Conservation (phyloP, 768 basidiomycete genomes). For the Lactarius tabidus region DNA sequence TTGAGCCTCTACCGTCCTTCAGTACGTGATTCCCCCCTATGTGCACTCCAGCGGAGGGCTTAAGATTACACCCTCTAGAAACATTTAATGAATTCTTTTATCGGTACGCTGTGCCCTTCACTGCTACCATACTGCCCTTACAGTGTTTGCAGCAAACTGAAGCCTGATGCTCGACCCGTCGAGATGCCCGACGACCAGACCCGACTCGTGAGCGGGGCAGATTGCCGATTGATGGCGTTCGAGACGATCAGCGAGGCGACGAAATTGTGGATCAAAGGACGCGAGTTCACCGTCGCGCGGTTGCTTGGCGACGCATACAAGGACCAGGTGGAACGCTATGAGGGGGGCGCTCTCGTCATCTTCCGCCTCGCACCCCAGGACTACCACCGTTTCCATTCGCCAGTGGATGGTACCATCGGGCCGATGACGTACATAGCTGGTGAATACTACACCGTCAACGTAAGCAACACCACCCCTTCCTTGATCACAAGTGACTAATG, state of each 20-base stretch:
- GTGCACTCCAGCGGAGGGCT: no score
- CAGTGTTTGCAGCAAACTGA: slow-evolving; percentile 64
- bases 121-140: not conserved
- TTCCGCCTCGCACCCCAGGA: slow-evolving; percentile 93
- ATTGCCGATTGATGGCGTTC: slow-evolving; percentile 96
- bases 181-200: slow-evolving; percentile 68
- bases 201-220: slow-evolving; percentile 83
- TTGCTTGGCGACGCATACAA: slow-evolving; percentile 79
- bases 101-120: slow-evolving; percentile 37
- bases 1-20: slow-evolving; percentile 79
- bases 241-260: slow-evolving; percentile 84
- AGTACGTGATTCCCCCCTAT: slow-evolving; percentile 42
- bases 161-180: slow-evolving; percentile 71
- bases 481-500: not conserved
- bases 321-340: slow-evolving; percentile 62
- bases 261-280: slow-evolving; percentile 92
- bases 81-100: slow-evolving; percentile 95
- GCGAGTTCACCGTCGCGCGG: slow-evolving; percentile 79
- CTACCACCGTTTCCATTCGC: slow-evolving; percentile 91
- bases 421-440: slow-evolving; percentile 79
- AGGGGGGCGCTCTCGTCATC: slow-evolving; percentile 80
- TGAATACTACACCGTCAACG: slow-evolving; percentile 96
- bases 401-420: slow-evolving; percentile 82
- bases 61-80: slow-evolving; percentile 40
- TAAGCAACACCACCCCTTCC: slow-evolving; percentile 35